Conservation (phyloP, 495 filamentous ascomycete species). For the Mytilinidion resinicola region DNA sequence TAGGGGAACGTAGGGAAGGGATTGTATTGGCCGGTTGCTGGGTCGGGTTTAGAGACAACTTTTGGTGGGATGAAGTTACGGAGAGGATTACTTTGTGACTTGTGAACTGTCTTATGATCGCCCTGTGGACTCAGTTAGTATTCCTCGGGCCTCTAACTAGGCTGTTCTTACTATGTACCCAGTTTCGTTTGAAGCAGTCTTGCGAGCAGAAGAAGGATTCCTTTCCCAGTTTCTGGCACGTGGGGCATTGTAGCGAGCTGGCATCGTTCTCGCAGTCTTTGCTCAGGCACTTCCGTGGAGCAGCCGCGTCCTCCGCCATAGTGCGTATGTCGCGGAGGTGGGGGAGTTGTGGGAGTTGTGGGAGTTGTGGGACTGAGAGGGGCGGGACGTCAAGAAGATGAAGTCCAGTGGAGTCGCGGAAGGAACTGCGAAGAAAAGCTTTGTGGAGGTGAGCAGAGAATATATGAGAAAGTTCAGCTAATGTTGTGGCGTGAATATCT, state of each 20-base stretch:
- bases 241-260: slow-evolving; percentile 83
- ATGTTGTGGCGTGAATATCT: too few species aligned
- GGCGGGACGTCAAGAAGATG: too few species aligned
- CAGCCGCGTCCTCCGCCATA: slow-evolving; percentile 17
- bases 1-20: slow-evolving; percentile 83
- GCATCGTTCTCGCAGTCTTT: slow-evolving; percentile 78
- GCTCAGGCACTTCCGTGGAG: slow-evolving; percentile 65
- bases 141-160: not conserved
- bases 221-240: slow-evolving; percentile 81
- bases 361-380: too few species aligned
- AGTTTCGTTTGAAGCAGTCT: slow-evolving; percentile 97
- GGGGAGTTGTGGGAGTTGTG: too few species aligned
- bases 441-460: too few species aligned
- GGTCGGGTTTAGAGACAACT: slow-evolving; percentile 77
- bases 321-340: not conserved
- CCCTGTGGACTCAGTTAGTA: slow-evolving; percentile 44
- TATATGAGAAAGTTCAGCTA: too few species aligned
- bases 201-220: slow-evolving; percentile 97
- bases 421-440: too few species aligned
- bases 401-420: too few species aligned
- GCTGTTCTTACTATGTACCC: slow-evolving; percentile 56
- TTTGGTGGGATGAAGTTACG: slow-evolving; percentile 62
- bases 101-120: slow-evolving; percentile 84
- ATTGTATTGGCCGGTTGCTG: slow-evolving; percentile 82
- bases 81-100: slow-evolving; percentile 71